Evolutionary conservation across 768 basidiomycete genomes (phyloP), one percentile per base, ranked within the genome.

Genomic region (Tricholoma sp.): DNA sequence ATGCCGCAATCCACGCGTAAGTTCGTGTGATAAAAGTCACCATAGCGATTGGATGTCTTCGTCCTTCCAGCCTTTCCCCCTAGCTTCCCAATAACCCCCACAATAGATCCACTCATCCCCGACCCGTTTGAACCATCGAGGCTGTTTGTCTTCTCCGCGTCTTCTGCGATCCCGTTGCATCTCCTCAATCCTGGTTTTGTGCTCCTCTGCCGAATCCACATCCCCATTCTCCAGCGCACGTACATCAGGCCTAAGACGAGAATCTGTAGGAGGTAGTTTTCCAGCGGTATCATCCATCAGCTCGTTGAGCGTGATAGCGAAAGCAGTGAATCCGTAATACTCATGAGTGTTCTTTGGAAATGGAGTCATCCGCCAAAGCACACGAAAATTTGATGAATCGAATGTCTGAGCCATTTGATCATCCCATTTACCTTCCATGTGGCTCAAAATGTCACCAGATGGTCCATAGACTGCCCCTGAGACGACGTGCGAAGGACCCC

Each of bases 391-490:
- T 2, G 82, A 84, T 15, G 80, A 73, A 66, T 86, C 87, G 28
- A 87, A 73, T 48, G 80, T 80, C 60, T 83, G 84, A n/a, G 82
- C 80, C 57, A 94, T 70, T 61, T 85, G 83, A 56, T 93, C 88
- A 65, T 94, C 89, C 93, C 92, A 95, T 68, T 88, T 92, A 48
- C 92, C 92, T 68, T 93, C 91, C n/a, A 94, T 71, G 37, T 79
- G 78, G 34, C 86, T 78, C 15, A 80, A 70, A 10, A 79, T 72
- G 6, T 82, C 71, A 20, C 86, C 87, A 33, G 76, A 72, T 15
- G 77, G 60, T 24, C 80, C 80, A 55, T 81, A 67, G 28, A 92
- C 76, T 5, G 74, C 67, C 5, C 89, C 91, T 18, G 79, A 72
- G 50, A 94, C 84, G 41, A 84, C 77, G 60, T 94, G 93, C 17